Evolutionary conservation across 768 basidiomycete genomes (phyloP).

Genomic region (Lentinula raphanica): DNA sequence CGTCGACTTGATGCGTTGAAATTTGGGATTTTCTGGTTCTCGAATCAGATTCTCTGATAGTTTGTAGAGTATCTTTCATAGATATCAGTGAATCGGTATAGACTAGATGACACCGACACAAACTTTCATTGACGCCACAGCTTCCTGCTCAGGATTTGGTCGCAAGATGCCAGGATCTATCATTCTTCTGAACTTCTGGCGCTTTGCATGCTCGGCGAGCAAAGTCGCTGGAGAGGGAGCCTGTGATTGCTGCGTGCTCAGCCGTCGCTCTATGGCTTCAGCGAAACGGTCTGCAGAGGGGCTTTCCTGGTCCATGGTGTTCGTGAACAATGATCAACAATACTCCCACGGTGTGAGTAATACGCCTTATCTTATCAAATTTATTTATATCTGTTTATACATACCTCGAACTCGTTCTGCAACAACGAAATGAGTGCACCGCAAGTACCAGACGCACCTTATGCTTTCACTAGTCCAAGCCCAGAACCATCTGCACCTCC

Average conservation of each 20-base stretch:
- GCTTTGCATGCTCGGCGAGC: constrained; percentile 55
- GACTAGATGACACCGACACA: background rate
- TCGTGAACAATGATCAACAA: no score
- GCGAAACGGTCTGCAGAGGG: background rate
- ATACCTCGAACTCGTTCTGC: no score
- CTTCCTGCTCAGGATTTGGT: constrained; percentile 59
- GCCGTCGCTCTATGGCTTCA: constrained; percentile 23
- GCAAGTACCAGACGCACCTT: no score
- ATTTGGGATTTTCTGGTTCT: constrained; percentile 72
- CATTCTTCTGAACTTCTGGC: constrained; percentile 68
- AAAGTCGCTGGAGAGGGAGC: constrained; percentile 30
- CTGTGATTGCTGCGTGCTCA: constrained; percentile 25
- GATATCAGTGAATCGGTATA: constrained; percentile 11
- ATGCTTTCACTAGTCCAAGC: no score
- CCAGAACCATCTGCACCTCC: no score
- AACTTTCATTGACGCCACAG: constrained; percentile 63
- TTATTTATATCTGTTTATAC: no score
- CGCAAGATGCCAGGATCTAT: constrained; percentile 76
- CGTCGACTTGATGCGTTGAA: constrained; percentile 69
- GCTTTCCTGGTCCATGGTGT: background rate
- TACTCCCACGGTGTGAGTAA: no score
- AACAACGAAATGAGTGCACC: no score
- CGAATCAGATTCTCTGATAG: constrained; percentile 68
- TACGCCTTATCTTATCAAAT: no score
- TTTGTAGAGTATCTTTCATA: constrained; percentile 38